Conservation (phyloP, 2,329 filamentous ascomycete genomes). For the Calycina herbarum region DNA sequence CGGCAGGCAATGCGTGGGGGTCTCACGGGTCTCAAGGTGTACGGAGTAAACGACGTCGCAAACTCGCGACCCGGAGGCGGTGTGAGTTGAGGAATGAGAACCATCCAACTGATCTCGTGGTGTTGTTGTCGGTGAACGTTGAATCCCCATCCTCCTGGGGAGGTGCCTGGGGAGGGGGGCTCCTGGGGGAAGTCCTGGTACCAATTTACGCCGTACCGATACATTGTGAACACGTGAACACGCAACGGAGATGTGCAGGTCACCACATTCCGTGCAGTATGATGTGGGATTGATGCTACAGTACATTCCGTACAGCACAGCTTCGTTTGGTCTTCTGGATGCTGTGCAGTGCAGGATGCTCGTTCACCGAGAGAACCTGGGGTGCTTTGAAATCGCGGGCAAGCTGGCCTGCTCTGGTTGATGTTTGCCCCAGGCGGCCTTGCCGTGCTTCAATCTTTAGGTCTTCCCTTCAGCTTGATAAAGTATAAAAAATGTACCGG, state of each 20-base stretch:
- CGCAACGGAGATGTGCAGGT: neutral
- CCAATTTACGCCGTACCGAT: neutral
- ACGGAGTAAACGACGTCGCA: neutral
- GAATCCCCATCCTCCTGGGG: neutral
- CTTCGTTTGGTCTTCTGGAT: neutral
- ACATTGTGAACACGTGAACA: neutral
- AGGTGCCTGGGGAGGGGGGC: too few species aligned
- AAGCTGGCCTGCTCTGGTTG: neutral
- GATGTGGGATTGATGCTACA: neutral
- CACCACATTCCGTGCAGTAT: neutral
- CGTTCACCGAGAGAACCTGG: neutral
- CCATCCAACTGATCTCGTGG: neutral
- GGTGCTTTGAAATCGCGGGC: neutral
- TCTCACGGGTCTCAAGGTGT: neutral
- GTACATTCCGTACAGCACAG: neutral
- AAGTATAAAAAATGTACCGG: too few species aligned
- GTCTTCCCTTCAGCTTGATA: neutral
- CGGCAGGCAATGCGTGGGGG: neutral
- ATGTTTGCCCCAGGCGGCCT: neutral
- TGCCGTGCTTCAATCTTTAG: neutral
- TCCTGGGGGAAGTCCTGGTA: neutral
- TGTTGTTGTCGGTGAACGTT: neutral
- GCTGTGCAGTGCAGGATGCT: conserved; percentile 2
- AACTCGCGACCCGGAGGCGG: neutral
- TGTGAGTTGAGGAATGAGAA: conserved; percentile 6